Base-by-base conservation (phyloP, 1,284 basidiomycete species). In the Tremellales sp. region DNA sequence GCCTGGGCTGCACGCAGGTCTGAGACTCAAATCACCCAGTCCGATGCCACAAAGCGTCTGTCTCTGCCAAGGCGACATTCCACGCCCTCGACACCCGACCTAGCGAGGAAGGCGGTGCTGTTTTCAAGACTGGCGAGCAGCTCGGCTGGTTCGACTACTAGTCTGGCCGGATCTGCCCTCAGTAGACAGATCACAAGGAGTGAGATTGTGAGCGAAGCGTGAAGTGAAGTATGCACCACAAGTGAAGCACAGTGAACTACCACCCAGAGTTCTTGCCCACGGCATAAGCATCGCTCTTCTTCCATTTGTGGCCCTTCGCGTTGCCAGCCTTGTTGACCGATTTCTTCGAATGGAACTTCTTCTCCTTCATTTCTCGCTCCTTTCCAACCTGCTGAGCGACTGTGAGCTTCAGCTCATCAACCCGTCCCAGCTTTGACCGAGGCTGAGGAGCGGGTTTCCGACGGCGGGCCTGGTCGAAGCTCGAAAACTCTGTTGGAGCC, bases 271-370 rank as follows among this genome's bases (percentile, higher is more conserved):
- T 76, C 49, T 76, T 77, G 63, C 85, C 84, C 10, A 84, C 60
- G 62, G 82, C 81, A 26, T 87, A 79, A 52, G 81, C 78, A 27
- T 74, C 80, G 61, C 87, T 86, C 62, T 82, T 82, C 74, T 90
- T 92, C 53, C 84, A 86, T 70, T 93, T 92, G 67, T 86, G 87
- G 15, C 90, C 89, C 61, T 84, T 83, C 19, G 82, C 77, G 40
- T 87, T 78, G 23, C 89, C 89, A 24, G 80, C 82, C 53, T 81
- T 79, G 51, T 80, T 79, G 4, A 79, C 77, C 10, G 79, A 79
- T 54, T 83, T 82, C 67, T 84, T 84, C 1, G 84, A 80, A 68
- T 89, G 86, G 65, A 85, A 81, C 66, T 86, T 88, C 51, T 79
- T 79, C 61, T 84, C 79, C 57, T 86, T 80, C 48, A 81, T 79